These are phyloP conservation scores for Astragalus glycyphyllos DNA, from an alignment of 306 rosid genomes.

Conservation along the genomic window DNA sequence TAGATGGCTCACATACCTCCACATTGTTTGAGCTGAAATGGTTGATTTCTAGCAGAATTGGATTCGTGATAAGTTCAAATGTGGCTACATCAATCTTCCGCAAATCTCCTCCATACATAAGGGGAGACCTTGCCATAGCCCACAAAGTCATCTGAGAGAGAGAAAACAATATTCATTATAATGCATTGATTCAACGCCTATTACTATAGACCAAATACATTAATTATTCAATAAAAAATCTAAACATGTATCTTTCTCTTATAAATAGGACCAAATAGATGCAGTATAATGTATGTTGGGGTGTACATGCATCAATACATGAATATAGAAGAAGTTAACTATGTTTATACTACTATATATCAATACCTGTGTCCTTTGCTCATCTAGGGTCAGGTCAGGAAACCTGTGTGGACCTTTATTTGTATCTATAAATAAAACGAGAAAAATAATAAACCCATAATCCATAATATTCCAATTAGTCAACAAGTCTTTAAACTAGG, in stretches of 20 bases:
- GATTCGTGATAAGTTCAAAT: constrained; percentile 64
- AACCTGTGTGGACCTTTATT: constrained; percentile 86
- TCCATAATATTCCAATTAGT: constrained; percentile 30
- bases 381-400: constrained; percentile 56
- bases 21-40: constrained; percentile 70
- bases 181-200: background rate
- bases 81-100: constrained; percentile 65
- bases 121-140: constrained; percentile 94
- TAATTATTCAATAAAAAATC: too few species aligned
- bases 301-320: constrained; percentile 7
- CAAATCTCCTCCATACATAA: constrained; percentile 96
- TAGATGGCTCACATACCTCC: constrained; percentile 68
- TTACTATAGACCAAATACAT: background rate
- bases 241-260: too few species aligned
- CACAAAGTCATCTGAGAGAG: constrained; percentile 79
- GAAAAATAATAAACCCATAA: background rate
- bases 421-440: constrained; percentile 53
- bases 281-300: background rate
- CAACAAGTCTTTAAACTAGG: constrained; percentile 19
- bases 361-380: constrained; percentile 86
- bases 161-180: constrained; percentile 22
- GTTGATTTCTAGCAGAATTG: constrained; percentile 78
- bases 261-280: too few species aligned
- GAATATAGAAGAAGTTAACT: constrained; percentile 33
- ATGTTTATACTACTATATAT: background rate